Percentiles rank a stretch among this genome's conserved stretches.
Evolutionary conservation across 202 grass and related monocot genomes (phyloP).

Genomic region (Schoenoplectus triqueter): DNA sequence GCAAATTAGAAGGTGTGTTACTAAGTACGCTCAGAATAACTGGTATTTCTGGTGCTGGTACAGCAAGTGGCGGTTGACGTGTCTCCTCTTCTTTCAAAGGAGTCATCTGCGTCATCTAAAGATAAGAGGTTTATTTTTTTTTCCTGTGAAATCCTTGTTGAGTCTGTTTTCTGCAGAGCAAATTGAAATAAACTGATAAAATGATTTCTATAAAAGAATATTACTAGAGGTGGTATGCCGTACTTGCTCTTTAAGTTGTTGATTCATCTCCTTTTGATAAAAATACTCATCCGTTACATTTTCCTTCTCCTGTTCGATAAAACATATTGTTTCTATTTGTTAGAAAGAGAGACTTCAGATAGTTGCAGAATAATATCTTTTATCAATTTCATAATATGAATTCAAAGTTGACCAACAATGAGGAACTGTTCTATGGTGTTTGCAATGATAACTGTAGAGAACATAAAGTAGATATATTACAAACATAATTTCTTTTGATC

Average conservation of each 20-base stretch:
- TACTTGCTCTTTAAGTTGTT: constrained; percentile 61
- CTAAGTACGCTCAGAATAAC: constrained; percentile 43
- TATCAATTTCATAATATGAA: not conserved
- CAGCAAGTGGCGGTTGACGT: not conserved
- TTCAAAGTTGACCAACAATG: not conserved
- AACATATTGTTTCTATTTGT: not conserved
- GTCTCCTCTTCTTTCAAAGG: not conserved
- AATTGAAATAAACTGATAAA: constrained; percentile 5
- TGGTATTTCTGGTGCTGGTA: not conserved
- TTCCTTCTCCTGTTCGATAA: constrained; percentile 61
- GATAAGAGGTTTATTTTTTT: not conserved
- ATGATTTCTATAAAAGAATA: not conserved
- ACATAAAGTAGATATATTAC: too few species aligned
- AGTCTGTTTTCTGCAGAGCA: not conserved
- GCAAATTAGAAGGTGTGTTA: constrained; percentile 49
- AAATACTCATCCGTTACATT: constrained; percentile 56
- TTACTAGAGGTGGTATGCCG: constrained; percentile 30
- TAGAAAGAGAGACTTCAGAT: not conserved
- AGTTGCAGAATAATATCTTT: not conserved
- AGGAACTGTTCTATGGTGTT: too few species aligned
- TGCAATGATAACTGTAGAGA: too few species aligned
- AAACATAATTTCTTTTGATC: too few species aligned
- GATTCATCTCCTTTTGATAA: constrained; percentile 64
- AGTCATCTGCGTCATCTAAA: constrained; percentile 1
- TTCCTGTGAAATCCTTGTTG: not conserved